These are phyloP conservation scores for Acacia confusa DNA, from an alignment of 306 rosid genomes.

Conservation along the genomic window DNA sequence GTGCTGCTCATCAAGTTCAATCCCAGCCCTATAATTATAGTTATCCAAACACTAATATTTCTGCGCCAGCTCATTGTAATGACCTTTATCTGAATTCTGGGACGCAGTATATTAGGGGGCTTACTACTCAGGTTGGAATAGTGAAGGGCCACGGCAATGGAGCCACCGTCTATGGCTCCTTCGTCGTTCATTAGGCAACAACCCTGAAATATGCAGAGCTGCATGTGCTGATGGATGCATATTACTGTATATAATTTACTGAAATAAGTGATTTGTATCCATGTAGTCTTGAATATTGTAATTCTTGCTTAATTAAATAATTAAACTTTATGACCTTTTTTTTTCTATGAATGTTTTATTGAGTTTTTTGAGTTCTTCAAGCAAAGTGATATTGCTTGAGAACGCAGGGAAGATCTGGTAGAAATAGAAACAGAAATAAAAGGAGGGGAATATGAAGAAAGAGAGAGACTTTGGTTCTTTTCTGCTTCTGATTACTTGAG, in stretches of 20 bases:
- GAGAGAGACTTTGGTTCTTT: not conserved
- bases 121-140: conserved; percentile 3
- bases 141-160: conserved; percentile 24
- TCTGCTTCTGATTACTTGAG: not conserved
- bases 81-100: not conserved
- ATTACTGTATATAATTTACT: not conserved
- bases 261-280: not conserved
- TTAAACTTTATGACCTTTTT: not conserved
- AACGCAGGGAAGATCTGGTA: not conserved
- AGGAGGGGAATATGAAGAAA: not conserved
- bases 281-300: not conserved
- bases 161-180: conserved; percentile 20
- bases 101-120: not conserved
- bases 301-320: not conserved
- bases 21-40: not conserved
- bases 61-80: not conserved
- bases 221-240: not conserved
- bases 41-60: not conserved
- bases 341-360: not conserved
- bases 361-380: not conserved
- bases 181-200: not conserved
- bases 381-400: not conserved
- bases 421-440: not conserved
- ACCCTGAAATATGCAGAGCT: not conserved
- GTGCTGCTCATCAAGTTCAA: not conserved